phyloP scores from a whole-genome alignment of 208 protist genomes.

The Leishmania mexicana region DNA sequence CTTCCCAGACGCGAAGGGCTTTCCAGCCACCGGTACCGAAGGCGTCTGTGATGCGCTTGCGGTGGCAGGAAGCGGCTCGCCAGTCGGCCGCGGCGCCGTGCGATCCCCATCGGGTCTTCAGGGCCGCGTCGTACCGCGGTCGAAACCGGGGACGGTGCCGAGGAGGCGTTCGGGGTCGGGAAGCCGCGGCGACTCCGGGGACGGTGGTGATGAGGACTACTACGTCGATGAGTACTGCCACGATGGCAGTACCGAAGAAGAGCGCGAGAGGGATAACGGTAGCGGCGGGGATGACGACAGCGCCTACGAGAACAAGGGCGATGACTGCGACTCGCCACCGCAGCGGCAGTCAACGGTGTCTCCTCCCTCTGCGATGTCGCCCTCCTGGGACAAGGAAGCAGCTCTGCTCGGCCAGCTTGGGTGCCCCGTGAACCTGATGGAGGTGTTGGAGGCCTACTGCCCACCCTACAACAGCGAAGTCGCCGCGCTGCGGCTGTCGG shows the following conservation, averaged over 20 bases:
- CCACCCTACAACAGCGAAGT: slow-evolving; percentile 65
- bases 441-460: slow-evolving; percentile 84
- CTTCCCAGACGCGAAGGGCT: slow-evolving; percentile 41
- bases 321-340: slow-evolving; percentile 5
- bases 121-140: neutral
- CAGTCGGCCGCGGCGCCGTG: slow-evolving; percentile 8
- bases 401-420: slow-evolving; percentile 39
- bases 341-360: neutral
- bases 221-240: slow-evolving; percentile 19
- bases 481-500: slow-evolving; percentile 24
- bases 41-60: neutral
- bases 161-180: neutral
- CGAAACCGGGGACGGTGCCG: neutral
- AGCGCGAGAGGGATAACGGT: slow-evolving; percentile 3
- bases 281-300: neutral
- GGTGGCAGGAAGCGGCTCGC: neutral
- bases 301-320: slow-evolving; percentile 3
- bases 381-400: slow-evolving; percentile 5
- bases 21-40: neutral
- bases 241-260: slow-evolving; percentile 3
- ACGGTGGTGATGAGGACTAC: slow-evolving; percentile 9
- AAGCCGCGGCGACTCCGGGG: neutral
- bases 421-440: slow-evolving; percentile 83
- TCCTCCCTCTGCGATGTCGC: neutral
- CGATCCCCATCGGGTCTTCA: neutral